These are phyloP conservation scores for Oxyria digyna DNA, from an alignment of 148 eudicot species.

Conservation along the genomic window DNA sequence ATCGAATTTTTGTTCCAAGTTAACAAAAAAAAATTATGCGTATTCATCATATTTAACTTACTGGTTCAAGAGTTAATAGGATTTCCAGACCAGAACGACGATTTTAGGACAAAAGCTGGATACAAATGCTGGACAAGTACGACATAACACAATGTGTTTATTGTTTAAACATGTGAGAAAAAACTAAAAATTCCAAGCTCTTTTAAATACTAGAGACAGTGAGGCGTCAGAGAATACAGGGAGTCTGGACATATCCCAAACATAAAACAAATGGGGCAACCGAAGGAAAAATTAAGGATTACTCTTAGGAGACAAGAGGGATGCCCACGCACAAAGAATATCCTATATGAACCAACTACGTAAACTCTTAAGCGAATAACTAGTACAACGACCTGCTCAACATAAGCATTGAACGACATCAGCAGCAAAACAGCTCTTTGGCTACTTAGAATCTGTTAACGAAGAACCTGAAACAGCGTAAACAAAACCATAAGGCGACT, in stretches of 20 bases:
- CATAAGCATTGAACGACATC: not conserved
- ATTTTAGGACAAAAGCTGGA: too few relatives aligned
- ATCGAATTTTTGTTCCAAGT: too few relatives aligned
- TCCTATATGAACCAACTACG: not conserved
- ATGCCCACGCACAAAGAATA: constrained; percentile 1
- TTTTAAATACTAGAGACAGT: not conserved
- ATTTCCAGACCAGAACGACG: too few relatives aligned
- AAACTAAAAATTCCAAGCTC: not conserved
- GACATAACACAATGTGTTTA: too few relatives aligned
- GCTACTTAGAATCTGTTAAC: not conserved
- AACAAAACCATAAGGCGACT: not conserved
- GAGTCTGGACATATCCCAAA: not conserved
- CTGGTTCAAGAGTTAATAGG: too few relatives aligned
- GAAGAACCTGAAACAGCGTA: not conserved
- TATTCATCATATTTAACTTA: too few relatives aligned
- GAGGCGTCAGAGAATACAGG: not conserved
- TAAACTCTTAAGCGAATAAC: not conserved
- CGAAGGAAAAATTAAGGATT: not conserved
- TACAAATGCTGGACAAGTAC: too few relatives aligned
- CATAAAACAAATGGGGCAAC: constrained; percentile 1
- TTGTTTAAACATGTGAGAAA: not conserved
- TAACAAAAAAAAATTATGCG: too few relatives aligned
- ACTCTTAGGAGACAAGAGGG: not conserved
- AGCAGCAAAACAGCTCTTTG: not conserved
- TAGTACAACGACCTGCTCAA: constrained; percentile 1